These are phyloP conservation scores for Apodospora peruviana DNA, from an alignment of 495 filamentous ascomycete genomes.

Conservation along the genomic window DNA sequence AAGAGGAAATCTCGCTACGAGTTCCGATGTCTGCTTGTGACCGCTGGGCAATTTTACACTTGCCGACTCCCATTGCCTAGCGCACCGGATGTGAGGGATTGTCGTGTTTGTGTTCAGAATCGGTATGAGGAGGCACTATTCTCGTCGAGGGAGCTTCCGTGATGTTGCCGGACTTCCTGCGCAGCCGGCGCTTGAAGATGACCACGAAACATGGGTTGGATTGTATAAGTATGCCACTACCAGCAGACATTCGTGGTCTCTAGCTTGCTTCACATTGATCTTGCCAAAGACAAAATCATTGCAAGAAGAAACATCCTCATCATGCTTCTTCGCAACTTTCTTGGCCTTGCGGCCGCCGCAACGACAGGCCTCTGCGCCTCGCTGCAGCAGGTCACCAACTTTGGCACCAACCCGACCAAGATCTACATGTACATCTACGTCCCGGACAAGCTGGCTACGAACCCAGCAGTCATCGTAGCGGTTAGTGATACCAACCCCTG, in stretches of 20 bases:
- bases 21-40: background rate
- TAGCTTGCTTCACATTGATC: no score
- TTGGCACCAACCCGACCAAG: constrained; percentile 30
- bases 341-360: constrained; percentile 18
- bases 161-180: no score
- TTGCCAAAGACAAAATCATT: no score
- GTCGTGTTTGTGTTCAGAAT: no score
- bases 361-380: constrained; percentile 21
- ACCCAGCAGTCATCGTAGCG: constrained; percentile 30
- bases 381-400: constrained; percentile 30
- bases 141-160: background rate
- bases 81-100: background rate
- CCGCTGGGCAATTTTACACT: background rate
- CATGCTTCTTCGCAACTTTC: constrained; percentile 13
- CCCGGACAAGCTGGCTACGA: constrained; percentile 31
- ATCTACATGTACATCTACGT: constrained; percentile 38
- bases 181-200: no score
- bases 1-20: background rate
- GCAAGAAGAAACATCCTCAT: no score
- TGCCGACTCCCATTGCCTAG: constrained; percentile 1
- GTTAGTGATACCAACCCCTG: constrained; percentile 10
- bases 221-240: no score
- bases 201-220: no score
- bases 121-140: background rate
- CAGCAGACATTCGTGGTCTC: no score